Conservation (phyloP, 2,329 filamentous ascomycete species). For the Claviceps purpurea region DNA sequence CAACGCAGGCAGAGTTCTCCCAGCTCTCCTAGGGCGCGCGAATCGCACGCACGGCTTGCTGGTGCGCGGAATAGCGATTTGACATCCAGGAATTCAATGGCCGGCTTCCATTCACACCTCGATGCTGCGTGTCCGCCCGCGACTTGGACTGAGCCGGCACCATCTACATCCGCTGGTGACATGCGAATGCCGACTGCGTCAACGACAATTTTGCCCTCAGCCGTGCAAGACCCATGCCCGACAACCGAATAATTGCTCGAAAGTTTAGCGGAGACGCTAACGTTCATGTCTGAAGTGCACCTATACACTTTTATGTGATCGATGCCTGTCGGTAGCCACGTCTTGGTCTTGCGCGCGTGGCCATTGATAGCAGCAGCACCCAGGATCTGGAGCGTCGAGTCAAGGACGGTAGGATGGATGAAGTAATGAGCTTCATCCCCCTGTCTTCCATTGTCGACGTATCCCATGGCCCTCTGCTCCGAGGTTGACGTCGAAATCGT, state of each 20-base stretch:
- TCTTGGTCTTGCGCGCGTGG: background rate
- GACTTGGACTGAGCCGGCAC: background rate
- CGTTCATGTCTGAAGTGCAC: background rate
- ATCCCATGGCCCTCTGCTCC: background rate
- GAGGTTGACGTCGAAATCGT: background rate
- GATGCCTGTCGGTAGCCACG: background rate
- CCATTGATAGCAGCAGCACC: background rate
- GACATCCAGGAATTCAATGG: background rate
- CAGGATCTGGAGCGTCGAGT: background rate
- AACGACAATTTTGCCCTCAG: background rate
- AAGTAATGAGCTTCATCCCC: background rate
- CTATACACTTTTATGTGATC: background rate
- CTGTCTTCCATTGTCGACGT: background rate
- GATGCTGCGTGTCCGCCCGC: background rate
- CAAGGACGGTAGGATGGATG: constrained; percentile 1
- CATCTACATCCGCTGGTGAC: background rate
- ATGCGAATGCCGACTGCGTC: background rate
- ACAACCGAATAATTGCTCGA: background rate
- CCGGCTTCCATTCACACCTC: background rate
- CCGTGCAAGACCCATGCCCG: background rate
- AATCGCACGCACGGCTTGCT: background rate
- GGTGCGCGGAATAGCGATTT: background rate
- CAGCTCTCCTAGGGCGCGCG: background rate
- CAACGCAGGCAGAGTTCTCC: background rate
- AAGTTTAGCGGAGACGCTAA: background rate